Base-by-base conservation (phyloP, 345 rosid species). In the Citrus cavaleriei region DNA sequence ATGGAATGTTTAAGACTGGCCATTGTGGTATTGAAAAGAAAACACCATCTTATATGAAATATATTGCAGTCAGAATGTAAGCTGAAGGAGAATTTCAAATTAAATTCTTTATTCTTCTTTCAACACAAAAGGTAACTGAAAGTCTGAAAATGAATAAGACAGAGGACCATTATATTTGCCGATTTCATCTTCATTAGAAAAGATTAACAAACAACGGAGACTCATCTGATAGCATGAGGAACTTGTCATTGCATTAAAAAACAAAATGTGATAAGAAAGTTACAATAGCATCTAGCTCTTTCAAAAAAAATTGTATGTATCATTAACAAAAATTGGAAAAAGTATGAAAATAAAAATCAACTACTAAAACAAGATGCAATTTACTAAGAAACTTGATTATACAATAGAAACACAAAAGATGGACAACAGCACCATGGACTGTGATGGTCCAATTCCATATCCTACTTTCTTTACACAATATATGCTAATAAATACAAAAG, bases 401-500 rank as follows among this genome's bases (percentile, higher is more conserved):
- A 88, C 89, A 86, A 80, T 46, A 77, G 76, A 74, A 80, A 81
- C 78, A 79, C 81, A 75, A 59, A 70, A 83, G 84, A 82, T 80
- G 84, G 79, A 81, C 79, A 82, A 57, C 84, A 80, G 79, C 88
- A 76, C 74, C 68, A 42, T 28, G 80, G 70, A 81, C 68, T 58
- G 34, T 54, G 54, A 72, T 54, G 60, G n/a, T 55, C 61, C 82
- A 64, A 78, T 80, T 67, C 76, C 85, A 83, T 74, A 80, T 76
- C 87, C 87, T 85, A 85, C 71, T 82, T 80, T 78, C 91, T 86
- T 84, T 86, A 86, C 87, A 86, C 84, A 80, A 83, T 72, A 86
- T 88, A 68, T 81, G 76, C 69, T 81, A 68, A 84, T 81, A 84
- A 81, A 81, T 83, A 83, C 84, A 84, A 68, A 46, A 70, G 75